Base-by-base conservation (phyloP, 345 rosid species). In the Populus tremula region DNA sequence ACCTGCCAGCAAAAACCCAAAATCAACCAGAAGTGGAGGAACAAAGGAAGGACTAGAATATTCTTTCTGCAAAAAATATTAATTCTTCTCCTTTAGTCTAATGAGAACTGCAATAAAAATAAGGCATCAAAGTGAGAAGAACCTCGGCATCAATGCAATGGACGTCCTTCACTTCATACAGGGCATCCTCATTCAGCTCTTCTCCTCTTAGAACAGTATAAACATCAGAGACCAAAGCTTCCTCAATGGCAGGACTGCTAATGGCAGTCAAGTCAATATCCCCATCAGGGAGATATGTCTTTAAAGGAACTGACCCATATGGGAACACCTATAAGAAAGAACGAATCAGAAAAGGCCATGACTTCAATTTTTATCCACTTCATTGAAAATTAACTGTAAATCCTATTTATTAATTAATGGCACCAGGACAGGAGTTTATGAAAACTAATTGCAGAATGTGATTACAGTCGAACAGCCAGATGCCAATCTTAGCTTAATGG, bases 241-340 rank as follows among this genome's bases (percentile, higher is more conserved):
- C 97, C 82, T 89, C 99, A 80, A 71, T 9, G 63, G 62, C 27
- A 41, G 70, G 70, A 47, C 45, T 65, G 70, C 61, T 17, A 75
- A 75, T 75, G 61, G 86, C 88, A 20, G 97, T 94, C 84, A 94
- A 83, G 84, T 94, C 98, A 39, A 94, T 93, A 86, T 94, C 98
- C 66, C 98, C 98, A 67, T 94, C 98, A 4, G 97, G 97, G 54
- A 94, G 93, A 85, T 90, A 94, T 0, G 97, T 89, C 84, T 91
- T 93, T 54, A 94, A 66, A 16, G 97, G 97, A 76, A 94, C 82
- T 31, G 82, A 79, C 59, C 82, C 82, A 45, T 56, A 79, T 43
- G 82, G 79, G 61, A 89, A 89, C 45, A 90, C 91, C 98, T 94
- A 85, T 49, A 64, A 71, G 36, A 16, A 61, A n/a, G 27, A 59